Evolutionary conservation across 495 filamentous ascomycete genomes (phyloP).

Genomic region (Aspergillus saccharolyticus): DNA sequence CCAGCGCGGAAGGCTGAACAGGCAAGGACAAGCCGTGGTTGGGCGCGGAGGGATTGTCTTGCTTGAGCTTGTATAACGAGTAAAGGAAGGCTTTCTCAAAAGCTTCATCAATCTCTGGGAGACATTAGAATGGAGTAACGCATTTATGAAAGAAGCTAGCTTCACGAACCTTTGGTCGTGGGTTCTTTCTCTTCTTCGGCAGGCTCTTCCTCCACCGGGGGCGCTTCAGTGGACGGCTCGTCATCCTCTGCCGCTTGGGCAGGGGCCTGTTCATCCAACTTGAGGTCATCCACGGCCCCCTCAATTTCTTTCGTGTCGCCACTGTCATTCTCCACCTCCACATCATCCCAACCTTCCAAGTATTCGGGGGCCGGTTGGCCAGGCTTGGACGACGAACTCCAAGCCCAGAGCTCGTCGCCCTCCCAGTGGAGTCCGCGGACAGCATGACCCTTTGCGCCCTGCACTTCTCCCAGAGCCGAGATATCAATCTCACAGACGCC

Average conservation of each 20-base stretch:
- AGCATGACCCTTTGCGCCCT: constrained; percentile 62
- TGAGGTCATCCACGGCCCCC: constrained; percentile 36
- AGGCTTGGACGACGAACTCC: constrained; percentile 52
- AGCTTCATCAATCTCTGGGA: constrained; percentile 60
- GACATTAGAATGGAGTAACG: constrained; percentile 16
- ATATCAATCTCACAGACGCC: constrained; percentile 67
- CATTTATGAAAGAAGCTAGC: neutral
- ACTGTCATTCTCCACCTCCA: constrained; percentile 29
- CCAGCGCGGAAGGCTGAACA: constrained; percentile 58
- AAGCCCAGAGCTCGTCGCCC: constrained; percentile 69
- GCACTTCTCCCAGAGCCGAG: constrained; percentile 49
- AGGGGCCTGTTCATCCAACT: constrained; percentile 30
- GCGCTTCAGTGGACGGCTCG: constrained; percentile 16
- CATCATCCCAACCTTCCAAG: constrained; percentile 41
- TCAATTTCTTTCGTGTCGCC: constrained; percentile 35
- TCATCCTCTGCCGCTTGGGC: constrained; percentile 28
- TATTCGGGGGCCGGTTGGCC: constrained; percentile 48
- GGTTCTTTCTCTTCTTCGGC: constrained; percentile 44
- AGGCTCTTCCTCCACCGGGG: constrained; percentile 18
- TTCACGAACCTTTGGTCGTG: constrained; percentile 47
- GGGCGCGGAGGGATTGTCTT: constrained; percentile 39
- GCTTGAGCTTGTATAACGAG: constrained; percentile 53
- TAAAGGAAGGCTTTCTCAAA: constrained; percentile 67
- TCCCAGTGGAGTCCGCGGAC: constrained; percentile 67
- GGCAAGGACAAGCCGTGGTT: constrained; percentile 57